phyloP scores from a whole-genome alignment of 2,329 filamentous ascomycete genomes.

The Alternaria gansuensis region DNA sequence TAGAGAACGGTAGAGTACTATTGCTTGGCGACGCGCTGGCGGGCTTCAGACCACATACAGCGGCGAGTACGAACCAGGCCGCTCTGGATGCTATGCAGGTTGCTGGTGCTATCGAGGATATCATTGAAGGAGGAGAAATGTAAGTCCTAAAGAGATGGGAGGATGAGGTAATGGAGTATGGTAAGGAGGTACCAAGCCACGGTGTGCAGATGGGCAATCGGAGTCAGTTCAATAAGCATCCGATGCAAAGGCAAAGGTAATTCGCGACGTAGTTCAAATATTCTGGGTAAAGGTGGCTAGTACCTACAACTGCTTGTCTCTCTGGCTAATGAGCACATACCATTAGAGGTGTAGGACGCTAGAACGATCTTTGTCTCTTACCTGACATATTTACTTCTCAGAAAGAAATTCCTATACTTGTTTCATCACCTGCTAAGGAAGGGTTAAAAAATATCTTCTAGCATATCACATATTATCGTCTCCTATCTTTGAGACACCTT shows the following conservation, averaged over 20 bases:
- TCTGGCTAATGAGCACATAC: not conserved
- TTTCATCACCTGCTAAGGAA: not conserved
- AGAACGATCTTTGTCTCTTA: not conserved
- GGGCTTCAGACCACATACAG: constrained; percentile 57
- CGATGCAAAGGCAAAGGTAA: constrained; percentile 14
- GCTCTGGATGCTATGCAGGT: constrained; percentile 55
- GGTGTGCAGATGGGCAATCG: constrained; percentile 27
- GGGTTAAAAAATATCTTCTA: not conserved
- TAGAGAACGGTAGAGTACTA: constrained; percentile 53
- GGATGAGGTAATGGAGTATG: constrained; percentile 26
- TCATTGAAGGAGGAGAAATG: constrained; percentile 49
- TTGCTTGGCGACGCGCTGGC: constrained; percentile 59
- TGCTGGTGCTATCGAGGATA: constrained; percentile 33
- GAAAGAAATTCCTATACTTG: no score
- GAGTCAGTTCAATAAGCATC: constrained; percentile 28
- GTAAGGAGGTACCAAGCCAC: constrained; percentile 21
- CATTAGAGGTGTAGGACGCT: no score
- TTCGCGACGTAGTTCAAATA: not conserved
- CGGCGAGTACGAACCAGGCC: constrained; percentile 57
- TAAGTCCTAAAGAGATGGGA: constrained; percentile 46
- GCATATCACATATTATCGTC: not conserved
- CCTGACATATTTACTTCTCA: not conserved
- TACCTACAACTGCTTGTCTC: not conserved
- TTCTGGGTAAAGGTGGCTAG: not conserved
- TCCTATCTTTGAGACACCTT: not conserved